Conservation (phyloP, 177 flowering plant genomes). For the Vitis hybrid region DNA sequence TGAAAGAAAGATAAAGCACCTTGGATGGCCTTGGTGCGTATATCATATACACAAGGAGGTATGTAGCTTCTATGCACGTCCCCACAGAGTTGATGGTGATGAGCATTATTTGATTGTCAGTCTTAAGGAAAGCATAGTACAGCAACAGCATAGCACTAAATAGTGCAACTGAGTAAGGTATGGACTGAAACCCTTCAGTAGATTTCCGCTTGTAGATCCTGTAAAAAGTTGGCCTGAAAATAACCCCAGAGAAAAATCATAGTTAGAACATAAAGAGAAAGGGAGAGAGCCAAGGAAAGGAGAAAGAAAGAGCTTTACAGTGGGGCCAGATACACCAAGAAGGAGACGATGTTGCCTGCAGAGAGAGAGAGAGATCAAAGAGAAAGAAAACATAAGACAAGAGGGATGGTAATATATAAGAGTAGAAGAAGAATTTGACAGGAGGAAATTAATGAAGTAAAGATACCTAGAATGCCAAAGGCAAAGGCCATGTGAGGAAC, state of each 20-base stretch:
- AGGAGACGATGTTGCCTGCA: slow-evolving; percentile 61
- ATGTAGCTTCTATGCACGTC: slow-evolving; percentile 39
- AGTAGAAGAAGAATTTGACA: background rate
- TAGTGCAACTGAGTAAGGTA: slow-evolving; percentile 73
- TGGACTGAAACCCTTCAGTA: slow-evolving; percentile 68
- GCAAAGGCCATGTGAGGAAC: slow-evolving; percentile 23
- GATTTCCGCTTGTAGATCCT: slow-evolving; percentile 64
- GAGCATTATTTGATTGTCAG: slow-evolving; percentile 38
- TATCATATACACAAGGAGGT: slow-evolving; percentile 48
- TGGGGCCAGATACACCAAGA: slow-evolving; percentile 70
- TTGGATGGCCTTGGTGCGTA: slow-evolving; percentile 50
- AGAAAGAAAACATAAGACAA: background rate
- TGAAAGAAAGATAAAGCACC: slow-evolving; percentile 29
- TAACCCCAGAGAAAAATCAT: background rate
- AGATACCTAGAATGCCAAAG: slow-evolving; percentile 57
- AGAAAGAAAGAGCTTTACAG: slow-evolving; percentile 38
- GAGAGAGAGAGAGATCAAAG: background rate
- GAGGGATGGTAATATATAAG: background rate
- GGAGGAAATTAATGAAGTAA: background rate
- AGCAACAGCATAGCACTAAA: slow-evolving; percentile 66
- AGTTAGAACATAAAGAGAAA: background rate
- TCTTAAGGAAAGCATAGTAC: slow-evolving; percentile 62
- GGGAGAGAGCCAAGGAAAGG: background rate
- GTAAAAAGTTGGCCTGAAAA: slow-evolving; percentile 65
- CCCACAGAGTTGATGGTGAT: slow-evolving; percentile 64